Conservation (phyloP, 305 asterid species). For the Fraxinus dipetala region DNA sequence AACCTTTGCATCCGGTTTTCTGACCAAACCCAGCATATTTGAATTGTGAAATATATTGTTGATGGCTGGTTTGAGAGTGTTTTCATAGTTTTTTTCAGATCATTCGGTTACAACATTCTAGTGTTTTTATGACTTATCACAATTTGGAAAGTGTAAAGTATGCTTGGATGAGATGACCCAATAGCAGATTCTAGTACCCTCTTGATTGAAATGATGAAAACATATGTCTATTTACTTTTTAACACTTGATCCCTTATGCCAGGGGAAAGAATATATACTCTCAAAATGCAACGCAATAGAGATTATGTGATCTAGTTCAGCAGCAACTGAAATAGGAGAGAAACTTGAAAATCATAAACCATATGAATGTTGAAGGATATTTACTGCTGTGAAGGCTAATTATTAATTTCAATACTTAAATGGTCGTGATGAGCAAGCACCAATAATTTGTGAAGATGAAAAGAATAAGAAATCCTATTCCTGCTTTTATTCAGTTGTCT, state of each 20-base stretch:
- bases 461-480: not conserved
- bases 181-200: not conserved
- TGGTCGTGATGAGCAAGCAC: not conserved
- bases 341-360: not conserved
- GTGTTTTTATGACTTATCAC: not conserved
- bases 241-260: not conserved
- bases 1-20: not conserved
- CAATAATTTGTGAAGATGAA: not conserved
- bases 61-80: not conserved
- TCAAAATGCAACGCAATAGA: not conserved
- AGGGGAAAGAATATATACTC: not conserved
- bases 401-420: not conserved
- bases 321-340: not conserved
- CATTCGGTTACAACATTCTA: not conserved
- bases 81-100: not conserved
- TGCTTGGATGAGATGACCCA: not conserved
- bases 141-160: not conserved
- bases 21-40: not conserved
- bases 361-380: not conserved
- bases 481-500: not conserved
- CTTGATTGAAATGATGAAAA: not conserved
- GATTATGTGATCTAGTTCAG: not conserved
- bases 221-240: not conserved
- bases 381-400: not conserved
- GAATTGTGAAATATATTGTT: not conserved